Evolutionary conservation across 495 filamentous ascomycete genomes (phyloP).

Genomic region (Parachaetomium inaequale): DNA sequence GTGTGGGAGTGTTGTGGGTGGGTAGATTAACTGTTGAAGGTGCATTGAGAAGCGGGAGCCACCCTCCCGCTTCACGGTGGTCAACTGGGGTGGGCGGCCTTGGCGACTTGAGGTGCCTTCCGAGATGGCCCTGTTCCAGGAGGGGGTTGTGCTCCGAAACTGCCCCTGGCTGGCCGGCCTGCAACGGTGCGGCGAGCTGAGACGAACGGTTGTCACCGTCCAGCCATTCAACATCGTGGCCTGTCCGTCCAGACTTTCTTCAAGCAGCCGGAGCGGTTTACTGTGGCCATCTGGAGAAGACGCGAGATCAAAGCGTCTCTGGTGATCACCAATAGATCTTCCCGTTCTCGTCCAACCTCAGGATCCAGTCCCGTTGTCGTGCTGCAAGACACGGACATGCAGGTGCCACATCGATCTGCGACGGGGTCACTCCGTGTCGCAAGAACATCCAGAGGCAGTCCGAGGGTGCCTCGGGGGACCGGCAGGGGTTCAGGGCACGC

Average conservation of each 20-base stretch:
- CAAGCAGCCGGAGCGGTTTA: neutral
- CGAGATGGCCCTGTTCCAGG: constrained; percentile 20
- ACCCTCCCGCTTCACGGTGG: constrained; percentile 33
- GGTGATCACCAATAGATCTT: constrained; percentile 6
- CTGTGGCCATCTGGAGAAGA: neutral
- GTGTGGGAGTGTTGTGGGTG: neutral
- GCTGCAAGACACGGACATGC: constrained; percentile 23
- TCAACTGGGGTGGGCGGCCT: constrained; percentile 11
- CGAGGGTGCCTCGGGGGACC: neutral
- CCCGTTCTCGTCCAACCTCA: constrained; percentile 1
- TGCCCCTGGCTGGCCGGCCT: constrained; percentile 15
- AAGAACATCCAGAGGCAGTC: neutral
- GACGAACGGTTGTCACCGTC: neutral
- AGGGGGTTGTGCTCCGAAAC: constrained; percentile 23
- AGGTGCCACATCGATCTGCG: constrained; percentile 14
- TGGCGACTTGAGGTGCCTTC: constrained; percentile 22
- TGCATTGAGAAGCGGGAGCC: constrained; percentile 35
- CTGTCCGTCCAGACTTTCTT: neutral
- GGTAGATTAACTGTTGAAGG: constrained; percentile 21
- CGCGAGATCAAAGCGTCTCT: neutral
- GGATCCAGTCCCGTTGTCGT: constrained; percentile 1
- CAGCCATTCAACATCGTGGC: constrained; percentile 1
- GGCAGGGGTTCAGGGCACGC: neutral
- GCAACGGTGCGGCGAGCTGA: constrained; percentile 13
- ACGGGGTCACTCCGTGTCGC: neutral